Evolutionary conservation across 768 basidiomycete species (phyloP), one percentile per base, ranked within the genome.

Genomic region (Pholiota conissans): DNA sequence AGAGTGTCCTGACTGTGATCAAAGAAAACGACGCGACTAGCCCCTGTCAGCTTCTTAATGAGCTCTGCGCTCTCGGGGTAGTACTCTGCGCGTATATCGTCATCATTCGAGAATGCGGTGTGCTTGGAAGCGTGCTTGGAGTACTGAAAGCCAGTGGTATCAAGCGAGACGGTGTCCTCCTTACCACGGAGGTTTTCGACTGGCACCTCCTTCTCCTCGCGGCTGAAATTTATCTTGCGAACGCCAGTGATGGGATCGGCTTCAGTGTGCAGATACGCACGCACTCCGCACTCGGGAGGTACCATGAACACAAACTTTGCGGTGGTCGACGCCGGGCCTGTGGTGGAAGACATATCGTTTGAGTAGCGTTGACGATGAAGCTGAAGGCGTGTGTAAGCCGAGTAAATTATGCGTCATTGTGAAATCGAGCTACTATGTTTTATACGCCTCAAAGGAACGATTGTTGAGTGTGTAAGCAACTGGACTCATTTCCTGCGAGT

Each of bases 1-100:
- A n/a, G n/a, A n/a, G n/a, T n/a, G n/a, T n/a, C 62, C 84, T 53
- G 56, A 84, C 86, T 86, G 63, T 87, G 85, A 62, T 87, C 85
- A 61, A 88, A 89, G 13, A 86, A 47, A 5, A 71, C 79, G 10
- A 85, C 83, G 24, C 76, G 73, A 61, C 74, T 81, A 0, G 86
- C 87, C 3, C 87, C 85, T 0, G 85, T 86, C 9, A 82, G 55
- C 57, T 80, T 67, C 73, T 87, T 86, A 39, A 87, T 67, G 40
- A 86, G 72, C 64, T 81, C 80, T 16, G 76, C 72, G 62, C 81
- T 81, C 69, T 89, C 87, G 0, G 79, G 77, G 62, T 87, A 88
- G 65, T 89, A 89, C 49, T 81, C 81, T 40, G 60, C 62, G 63
- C 74, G 62, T 32, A 89, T 78, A n/a, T 79, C 79, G 9, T 75